Evolutionary conservation across 2,329 filamentous ascomycete genomes (phyloP), one percentile per base, ranked within the genome.

Genomic region (Myriosclerotinia curreyana): DNA sequence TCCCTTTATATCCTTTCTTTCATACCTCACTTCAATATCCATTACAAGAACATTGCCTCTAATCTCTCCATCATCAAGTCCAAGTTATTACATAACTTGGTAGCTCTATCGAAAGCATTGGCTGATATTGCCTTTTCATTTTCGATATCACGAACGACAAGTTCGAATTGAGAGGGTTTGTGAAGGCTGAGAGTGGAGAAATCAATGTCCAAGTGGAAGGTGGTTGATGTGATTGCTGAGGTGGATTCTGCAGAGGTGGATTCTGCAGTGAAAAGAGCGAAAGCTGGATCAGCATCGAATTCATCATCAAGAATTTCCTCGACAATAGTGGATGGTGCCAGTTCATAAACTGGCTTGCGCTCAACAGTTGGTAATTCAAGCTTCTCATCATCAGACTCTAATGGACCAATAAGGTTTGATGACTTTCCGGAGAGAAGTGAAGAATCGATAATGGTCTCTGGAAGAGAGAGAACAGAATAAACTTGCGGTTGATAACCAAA

Each of bases 391-490:
- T 82, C 79, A 5, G 74, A 72, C 4, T 76, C 49, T 54, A 68
- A 28, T 66, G 46, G 79, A 77, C n/a, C 73, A 71, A 72, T 76
- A 11, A 83, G 78, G 61, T 83, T 79, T 49, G 82, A 83, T 0
- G 82, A 77, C 82, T 95, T 95, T 72, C 89, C 90, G 5, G 87
- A 87, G n/a, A 95, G 80, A 31, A 82, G 74, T 31, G 83, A 80
- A 7, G 83, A 77, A 73, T 88, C 80, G 69, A 93, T 81, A 51
- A 76, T 71, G 31, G 78, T 72, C 52, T 80, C 76, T 6, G 88
- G 87, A 34, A 88, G 79, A 69, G 88, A 83, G n/a, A 85, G 76
- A 20, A 93, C 85, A 58, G 91, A 84, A 72, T 90, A 96, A 56
- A 90, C 87, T 74, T 87, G 86, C 31, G 87, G 86, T 74, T 89